Evolutionary conservation across 2,329 filamentous ascomycete species (phyloP).

Genomic region (Microdochium paspali): DNA sequence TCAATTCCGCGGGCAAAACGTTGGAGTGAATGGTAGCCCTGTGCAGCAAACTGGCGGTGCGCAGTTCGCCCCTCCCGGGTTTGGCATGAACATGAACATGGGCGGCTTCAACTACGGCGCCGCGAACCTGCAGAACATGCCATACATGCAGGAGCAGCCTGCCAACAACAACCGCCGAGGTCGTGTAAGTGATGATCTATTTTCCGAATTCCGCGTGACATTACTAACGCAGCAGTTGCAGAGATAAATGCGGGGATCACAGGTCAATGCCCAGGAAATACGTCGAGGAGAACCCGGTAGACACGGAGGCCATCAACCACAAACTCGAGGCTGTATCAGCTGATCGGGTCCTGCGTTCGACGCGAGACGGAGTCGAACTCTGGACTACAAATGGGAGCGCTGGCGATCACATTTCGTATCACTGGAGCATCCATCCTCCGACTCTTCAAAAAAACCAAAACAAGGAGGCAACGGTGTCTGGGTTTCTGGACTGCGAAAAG

Average conservation of each 20-base stretch:
- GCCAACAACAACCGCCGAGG: conserved; percentile 43
- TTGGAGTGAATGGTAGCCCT: conserved; percentile 41
- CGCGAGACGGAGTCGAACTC: neutral
- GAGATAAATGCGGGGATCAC: too few species aligned
- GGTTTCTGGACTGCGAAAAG: neutral
- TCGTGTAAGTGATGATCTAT: conserved; percentile 36
- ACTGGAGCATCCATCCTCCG: neutral
- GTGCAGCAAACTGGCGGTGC: conserved; percentile 32
- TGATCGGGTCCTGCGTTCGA: too few species aligned
- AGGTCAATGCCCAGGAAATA: too few species aligned
- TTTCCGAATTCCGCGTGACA: neutral
- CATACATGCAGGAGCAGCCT: conserved; percentile 47
- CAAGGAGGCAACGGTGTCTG: too few species aligned
- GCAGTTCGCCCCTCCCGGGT: conserved; percentile 21
- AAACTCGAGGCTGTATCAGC: neutral
- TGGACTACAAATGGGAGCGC: neutral
- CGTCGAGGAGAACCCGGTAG: too few species aligned
- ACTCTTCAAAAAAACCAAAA: too few species aligned
- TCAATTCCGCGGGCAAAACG: conserved; percentile 43
- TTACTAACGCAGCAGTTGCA: neutral
- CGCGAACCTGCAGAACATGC: conserved; percentile 38
- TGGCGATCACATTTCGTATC: neutral
- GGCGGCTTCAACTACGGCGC: conserved; percentile 29
- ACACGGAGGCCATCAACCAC: neutral
- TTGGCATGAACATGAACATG: conserved; percentile 20